Evolutionary conservation across 371 early-diverging fungal species (phyloP).

Genomic region (Blakeslea trispora): DNA sequence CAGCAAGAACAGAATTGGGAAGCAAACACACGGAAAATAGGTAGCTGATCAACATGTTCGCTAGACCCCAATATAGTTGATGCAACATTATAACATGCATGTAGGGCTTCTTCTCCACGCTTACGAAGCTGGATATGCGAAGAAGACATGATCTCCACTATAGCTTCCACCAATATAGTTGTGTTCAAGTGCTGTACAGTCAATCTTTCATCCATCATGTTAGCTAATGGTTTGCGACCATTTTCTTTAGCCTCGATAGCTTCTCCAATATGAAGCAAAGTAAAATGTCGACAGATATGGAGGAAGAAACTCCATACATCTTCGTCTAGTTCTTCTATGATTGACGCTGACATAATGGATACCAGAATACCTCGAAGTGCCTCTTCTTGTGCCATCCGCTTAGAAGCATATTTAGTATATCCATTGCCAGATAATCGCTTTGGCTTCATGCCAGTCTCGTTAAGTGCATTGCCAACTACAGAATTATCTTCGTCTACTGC

Average conservation of each 20-base stretch:
- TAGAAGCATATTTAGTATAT: conserved; percentile 46
- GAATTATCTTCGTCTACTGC: conserved; percentile 35
- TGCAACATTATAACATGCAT: conserved; percentile 66
- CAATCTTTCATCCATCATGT: conserved; percentile 50
- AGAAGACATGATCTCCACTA: conserved; percentile 79
- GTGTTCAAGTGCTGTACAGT: conserved; percentile 55
- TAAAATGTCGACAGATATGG: conserved; percentile 75
- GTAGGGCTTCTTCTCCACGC: conserved; percentile 69
- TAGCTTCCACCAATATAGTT: conserved; percentile 73
- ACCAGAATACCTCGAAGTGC: conserved; percentile 63
- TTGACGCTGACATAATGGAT: conserved; percentile 70
- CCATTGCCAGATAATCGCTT: conserved; percentile 44
- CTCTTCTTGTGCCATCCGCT: conserved; percentile 69
- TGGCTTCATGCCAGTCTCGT: conserved; percentile 42
- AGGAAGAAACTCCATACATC: conserved; percentile 72
- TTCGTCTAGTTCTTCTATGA: conserved; percentile 60
- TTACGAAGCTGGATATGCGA: conserved; percentile 65
- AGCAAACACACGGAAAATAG: conserved; percentile 78
- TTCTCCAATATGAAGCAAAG: conserved; percentile 71
- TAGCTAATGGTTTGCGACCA: conserved; percentile 47
- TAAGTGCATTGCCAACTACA: conserved; percentile 36
- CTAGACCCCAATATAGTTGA: conserved; percentile 59
- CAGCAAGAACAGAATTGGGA: conserved; percentile 82
- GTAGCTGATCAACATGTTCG: conserved; percentile 64
- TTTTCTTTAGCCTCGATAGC: conserved; percentile 61